Percentiles rank a stretch among this genome's conserved stretches.
Evolutionary conservation across 1,139 yeast genomes (phyloP).

Genomic region (Pneumocystis oryctolagi): DNA sequence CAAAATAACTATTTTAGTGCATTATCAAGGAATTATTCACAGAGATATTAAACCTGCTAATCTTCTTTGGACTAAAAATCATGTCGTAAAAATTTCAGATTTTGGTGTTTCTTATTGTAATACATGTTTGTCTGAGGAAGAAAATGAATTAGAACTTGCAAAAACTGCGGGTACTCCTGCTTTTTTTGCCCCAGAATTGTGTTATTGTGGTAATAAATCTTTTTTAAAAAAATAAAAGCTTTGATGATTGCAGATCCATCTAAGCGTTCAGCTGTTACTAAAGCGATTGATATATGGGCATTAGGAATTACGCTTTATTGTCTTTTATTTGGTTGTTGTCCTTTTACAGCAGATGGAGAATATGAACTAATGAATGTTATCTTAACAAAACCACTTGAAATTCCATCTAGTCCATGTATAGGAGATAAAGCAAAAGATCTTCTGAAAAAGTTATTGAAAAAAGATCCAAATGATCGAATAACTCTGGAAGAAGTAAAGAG

Average conservation of each 20-base stretch:
- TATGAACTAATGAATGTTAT: conserved; percentile 75
- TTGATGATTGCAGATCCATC: conserved; percentile 14
- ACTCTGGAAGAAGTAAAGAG: conserved; percentile 58
- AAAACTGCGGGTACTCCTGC: conserved; percentile 90
- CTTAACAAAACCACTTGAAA: conserved; percentile 43
- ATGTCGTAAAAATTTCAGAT: conserved; percentile 79
- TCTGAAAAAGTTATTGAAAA: conserved; percentile 46
- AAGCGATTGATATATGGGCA: conserved; percentile 92
- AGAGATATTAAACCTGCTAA: conserved; percentile 97
- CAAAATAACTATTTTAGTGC: conserved; percentile 30
- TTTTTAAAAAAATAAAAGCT: conserved; percentile 9
- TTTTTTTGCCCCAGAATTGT: conserved; percentile 64
- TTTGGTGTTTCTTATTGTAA: conserved; percentile 91
- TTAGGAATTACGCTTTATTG: conserved; percentile 86
- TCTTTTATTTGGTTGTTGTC: conserved; percentile 71
- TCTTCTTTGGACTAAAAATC: conserved; percentile 54
- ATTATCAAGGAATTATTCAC: conserved; percentile 85
- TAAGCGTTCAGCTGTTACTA: conserved; percentile 39
- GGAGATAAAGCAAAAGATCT: conserved; percentile 44
- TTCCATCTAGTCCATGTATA: conserved; percentile 37
- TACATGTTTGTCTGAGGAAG: conserved; percentile 24
- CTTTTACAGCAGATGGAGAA: conserved; percentile 82
- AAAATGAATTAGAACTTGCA: conserved; percentile 57
- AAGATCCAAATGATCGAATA: conserved; percentile 55
- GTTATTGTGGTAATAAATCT: conserved; percentile 30